Base-by-base conservation (phyloP, 148 eudicot species). In the Camellia sinensis region DNA sequence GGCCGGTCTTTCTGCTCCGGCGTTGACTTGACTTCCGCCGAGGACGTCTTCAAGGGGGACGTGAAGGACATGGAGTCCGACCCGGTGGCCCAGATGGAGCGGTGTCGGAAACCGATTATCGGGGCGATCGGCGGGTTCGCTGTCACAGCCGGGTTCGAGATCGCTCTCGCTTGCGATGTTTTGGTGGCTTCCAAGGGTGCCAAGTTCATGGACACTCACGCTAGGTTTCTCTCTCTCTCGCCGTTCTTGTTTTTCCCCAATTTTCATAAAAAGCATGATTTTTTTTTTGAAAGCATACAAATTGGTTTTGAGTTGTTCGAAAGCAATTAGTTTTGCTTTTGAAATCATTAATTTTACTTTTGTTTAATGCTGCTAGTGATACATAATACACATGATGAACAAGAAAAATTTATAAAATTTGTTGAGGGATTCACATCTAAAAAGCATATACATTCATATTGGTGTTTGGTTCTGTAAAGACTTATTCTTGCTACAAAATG, bases 1-100 rank as follows among this genome's bases (percentile, higher is more conserved):
- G 99, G 99, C 1, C 86, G 95, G 44, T 86, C 99, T 1, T 96
- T 94, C 74, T 96, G 99, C 79, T 89, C 99, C 52, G 99, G 99
- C 9, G 90, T 96, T 11, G 99, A 96, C 82, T 81, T 93, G 64
- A 96, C 92, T 48, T 85, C 98, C 56, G 98, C 99, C 4, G 98
- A 93, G 81, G 97, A 91, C 37, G 98, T 96, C 12, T 94, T 96
- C 82, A 96, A 96, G 76, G 98, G 95, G 0, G 92, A 92, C 61
- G 94, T 96, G 4, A 96, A 90, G 84, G 92, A 96, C 74, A 56
- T 77, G 5, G 94, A 92, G 73, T 45, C 68, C 17, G 99, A 92
- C 69, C 87, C 91, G 61, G 95, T 96, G 56, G 91, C 78, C 48
- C 99, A 96, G 87, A 96, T 96, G 97, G 98, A 94, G 84, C 83